Conservation (phyloP, 441 rosid species). For the Rhodomyrtus psidioides region DNA sequence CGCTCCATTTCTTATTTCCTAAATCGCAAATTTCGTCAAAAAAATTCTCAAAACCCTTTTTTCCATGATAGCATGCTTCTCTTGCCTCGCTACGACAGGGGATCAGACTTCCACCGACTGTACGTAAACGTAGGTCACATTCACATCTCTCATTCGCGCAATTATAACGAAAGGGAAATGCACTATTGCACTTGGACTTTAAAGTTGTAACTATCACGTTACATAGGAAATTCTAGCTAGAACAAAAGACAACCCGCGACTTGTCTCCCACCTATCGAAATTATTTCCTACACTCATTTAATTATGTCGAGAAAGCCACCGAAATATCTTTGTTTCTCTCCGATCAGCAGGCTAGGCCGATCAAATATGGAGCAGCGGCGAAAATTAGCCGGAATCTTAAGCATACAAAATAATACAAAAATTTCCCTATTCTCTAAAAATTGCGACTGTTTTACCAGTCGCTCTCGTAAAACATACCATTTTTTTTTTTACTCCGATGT, state of each 20-base stretch:
- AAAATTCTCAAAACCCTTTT: neutral
- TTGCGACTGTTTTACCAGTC: neutral
- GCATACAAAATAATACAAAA: neutral
- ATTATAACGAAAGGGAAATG: neutral
- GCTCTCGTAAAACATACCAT: neutral
- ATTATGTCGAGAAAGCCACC: neutral
- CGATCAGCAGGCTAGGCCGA: neutral
- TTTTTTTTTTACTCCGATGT: neutral
- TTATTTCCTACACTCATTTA: neutral
- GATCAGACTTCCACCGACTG: fast-evolving
- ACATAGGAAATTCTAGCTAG: neutral
- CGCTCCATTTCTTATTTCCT: neutral
- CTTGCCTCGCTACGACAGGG: neutral
- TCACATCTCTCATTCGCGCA: neutral
- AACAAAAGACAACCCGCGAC: neutral
- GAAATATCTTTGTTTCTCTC: neutral
- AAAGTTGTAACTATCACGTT: neutral
- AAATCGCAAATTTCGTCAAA: neutral
- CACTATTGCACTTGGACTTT: neutral
- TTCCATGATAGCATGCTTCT: neutral
- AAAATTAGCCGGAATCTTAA: neutral
- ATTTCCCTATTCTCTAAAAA: neutral
- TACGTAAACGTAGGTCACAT: neutral
- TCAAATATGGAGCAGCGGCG: neutral
- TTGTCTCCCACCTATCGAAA: neutral